Conservation (phyloP, 2,329 filamentous ascomycete species). For the Dryadomyces sulphureus region DNA sequence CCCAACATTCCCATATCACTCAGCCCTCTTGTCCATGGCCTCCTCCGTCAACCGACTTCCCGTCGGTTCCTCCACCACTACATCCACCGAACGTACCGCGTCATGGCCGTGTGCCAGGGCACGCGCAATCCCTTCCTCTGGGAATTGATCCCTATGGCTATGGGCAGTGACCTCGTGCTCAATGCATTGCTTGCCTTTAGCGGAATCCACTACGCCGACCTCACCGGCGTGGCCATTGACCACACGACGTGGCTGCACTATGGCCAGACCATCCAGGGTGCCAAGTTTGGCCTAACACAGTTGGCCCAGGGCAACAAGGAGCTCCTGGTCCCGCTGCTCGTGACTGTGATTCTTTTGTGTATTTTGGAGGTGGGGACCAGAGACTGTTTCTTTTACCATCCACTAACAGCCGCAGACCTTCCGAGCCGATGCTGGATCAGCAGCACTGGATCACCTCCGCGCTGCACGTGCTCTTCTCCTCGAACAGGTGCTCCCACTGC, state of each 20-base stretch:
- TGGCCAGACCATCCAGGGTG: not conserved
- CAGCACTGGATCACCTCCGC: not conserved
- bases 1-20: not conserved
- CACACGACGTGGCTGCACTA: not conserved
- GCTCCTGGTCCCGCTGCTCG: not conserved
- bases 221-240: not conserved
- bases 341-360: not conserved
- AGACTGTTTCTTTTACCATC: not conserved
- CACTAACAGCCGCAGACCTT: not conserved
- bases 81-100: not conserved
- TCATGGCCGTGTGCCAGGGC: constrained; percentile 1
- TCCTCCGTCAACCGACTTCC: not conserved
- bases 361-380: not conserved
- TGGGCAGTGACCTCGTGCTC: not conserved
- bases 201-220: not conserved
- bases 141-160: constrained; percentile 1
- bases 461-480: not conserved
- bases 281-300: not conserved
- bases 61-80: constrained; percentile 1
- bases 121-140: constrained; percentile 1
- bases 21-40: not conserved
- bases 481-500: not conserved
- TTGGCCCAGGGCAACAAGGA: not conserved
- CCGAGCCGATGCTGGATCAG: not conserved
- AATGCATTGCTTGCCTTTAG: not conserved